Conservation (phyloP, 305 asterid genomes). For the Fraxinus ornus region DNA sequence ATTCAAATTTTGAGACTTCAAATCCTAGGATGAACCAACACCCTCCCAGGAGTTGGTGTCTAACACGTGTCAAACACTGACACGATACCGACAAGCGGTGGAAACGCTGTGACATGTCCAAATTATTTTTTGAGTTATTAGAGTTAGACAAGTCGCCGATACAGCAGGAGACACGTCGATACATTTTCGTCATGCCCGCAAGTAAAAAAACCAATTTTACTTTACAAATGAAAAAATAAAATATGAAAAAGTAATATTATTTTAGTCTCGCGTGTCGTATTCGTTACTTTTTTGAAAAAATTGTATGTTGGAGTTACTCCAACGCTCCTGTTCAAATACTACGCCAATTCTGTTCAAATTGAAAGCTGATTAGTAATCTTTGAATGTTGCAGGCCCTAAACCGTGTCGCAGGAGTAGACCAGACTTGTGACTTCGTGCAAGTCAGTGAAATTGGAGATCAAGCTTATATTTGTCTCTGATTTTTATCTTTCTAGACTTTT, state of each 20-base stretch:
- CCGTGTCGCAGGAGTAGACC: constrained; percentile 64
- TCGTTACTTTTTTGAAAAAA: no score
- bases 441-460: constrained; percentile 39
- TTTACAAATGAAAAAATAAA: no score
- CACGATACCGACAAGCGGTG: background rate
- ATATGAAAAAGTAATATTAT: no score
- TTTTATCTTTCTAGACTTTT: constrained; percentile 12
- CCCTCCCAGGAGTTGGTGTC: background rate
- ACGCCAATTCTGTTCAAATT: background rate
- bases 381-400: constrained; percentile 54
- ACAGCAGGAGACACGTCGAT: background rate
- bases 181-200: background rate
- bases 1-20: background rate
- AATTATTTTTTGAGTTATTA: no score
- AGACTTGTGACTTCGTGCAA: constrained; percentile 75
- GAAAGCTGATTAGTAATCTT: background rate
- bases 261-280: no score
- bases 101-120: background rate
- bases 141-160: background rate
- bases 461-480: background rate
- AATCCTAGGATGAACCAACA: background rate
- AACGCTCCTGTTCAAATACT: background rate
- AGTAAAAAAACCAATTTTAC: background rate
- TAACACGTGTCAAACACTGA: background rate
- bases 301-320: no score